Conservation (phyloP, 1,284 basidiomycete genomes). For the Malassezia equina region DNA sequence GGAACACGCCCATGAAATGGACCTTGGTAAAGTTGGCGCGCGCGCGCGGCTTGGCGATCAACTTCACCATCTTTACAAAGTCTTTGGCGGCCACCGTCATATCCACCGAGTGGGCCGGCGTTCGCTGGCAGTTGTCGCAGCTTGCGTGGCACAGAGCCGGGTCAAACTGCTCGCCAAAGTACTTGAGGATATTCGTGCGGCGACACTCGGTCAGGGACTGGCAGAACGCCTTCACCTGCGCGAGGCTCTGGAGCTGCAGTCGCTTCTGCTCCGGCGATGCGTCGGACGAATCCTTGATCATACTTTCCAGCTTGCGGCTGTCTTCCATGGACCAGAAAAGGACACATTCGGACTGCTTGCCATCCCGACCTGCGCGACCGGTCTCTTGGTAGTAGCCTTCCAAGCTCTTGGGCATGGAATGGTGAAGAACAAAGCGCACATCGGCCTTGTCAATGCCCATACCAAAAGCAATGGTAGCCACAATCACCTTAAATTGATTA, state of each 20-base stretch:
- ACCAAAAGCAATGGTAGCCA: constrained; percentile 76
- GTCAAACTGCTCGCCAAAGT: constrained; percentile 60
- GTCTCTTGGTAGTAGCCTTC: constrained; percentile 74
- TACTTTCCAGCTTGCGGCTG: constrained; percentile 52
- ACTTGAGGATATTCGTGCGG: constrained; percentile 67
- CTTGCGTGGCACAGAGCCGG: constrained; percentile 55
- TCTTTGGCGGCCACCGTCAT: constrained; percentile 54
- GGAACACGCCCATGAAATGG: constrained; percentile 55
- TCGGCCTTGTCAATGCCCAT: constrained; percentile 94
- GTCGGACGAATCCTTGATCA: constrained; percentile 55
- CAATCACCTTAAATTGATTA: constrained; percentile 68
- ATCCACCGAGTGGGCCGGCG: constrained; percentile 49
- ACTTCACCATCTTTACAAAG: constrained; percentile 55
- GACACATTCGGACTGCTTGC: constrained; percentile 51
- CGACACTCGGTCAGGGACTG: constrained; percentile 74
- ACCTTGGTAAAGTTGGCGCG: constrained; percentile 53
- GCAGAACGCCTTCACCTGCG: constrained; percentile 64
- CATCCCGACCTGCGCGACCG: constrained; percentile 71
- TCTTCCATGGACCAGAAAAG: constrained; percentile 56
- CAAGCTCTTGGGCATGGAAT: constrained; percentile 60
- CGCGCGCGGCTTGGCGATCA: constrained; percentile 46
- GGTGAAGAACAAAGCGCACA: constrained; percentile 69
- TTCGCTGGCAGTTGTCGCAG: constrained; percentile 63
- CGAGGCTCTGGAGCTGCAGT: constrained; percentile 56
- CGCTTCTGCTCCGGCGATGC: constrained; percentile 54